Base-by-base conservation (phyloP, 768 basidiomycete species). In the Gautieria morchelliformis region DNA sequence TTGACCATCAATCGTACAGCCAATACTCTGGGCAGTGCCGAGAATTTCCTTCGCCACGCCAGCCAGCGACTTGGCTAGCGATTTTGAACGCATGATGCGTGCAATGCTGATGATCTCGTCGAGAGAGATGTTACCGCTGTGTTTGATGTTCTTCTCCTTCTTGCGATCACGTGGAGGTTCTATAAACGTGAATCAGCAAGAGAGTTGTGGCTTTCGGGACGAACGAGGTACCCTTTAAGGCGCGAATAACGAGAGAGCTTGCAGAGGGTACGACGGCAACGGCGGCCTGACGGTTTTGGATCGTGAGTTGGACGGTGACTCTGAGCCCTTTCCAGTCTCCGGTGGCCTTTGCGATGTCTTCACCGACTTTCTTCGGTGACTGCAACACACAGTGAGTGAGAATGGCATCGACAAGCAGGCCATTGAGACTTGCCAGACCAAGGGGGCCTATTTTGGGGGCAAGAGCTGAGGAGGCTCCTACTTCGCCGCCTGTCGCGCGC, bases 101-200 rank as follows among this genome's bases (percentile, higher is more conserved):
- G 95, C 94, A 71, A 97, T 94, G 63, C 93, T 87, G 69, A 89
- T 73, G 68, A 99, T 93, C 72, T 96, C 92, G 67, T 95, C 93
- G 57, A 97, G 78, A 57, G 93, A 68, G 63, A 99, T 80, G 78
- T 97, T 98, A 60, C 96, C 96, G 61, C 75, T 74, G 81, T 98
- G 96, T 75, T 97, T 97, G 78, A 99, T 96, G 82, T 98, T 99
- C 82, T 99, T 99, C 83, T 99, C 95, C 85, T 99, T 99, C 76
- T 99, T 99, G 63, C 96, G 87, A 77, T 99, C 96, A 68, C 96
- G 92, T 65, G 93, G 93, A 63, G 96, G 93, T 79, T 98, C 95
- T 95, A 70, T 4, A 67, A 17, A 33, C 32, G 56, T 19, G 45
- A 63, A 47, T 44, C 44, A 53, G 59, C 11, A 30, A 22, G 27